Conservation (phyloP, 192 early-diverging fungal species). For the Coemansia sp. region DNA sequence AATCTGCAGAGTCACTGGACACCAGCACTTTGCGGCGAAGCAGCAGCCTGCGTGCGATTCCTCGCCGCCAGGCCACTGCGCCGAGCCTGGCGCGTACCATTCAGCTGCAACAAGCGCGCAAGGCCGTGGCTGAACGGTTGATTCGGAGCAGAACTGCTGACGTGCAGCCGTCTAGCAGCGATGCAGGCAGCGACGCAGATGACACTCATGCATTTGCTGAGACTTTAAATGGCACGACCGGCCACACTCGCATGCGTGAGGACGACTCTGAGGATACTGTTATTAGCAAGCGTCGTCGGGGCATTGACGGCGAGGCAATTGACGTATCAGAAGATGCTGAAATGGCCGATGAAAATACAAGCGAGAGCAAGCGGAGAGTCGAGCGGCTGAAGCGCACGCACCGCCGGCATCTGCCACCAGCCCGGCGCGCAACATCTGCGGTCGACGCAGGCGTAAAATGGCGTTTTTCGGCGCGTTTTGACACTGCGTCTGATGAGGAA, state of each 20-base stretch:
- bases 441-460: constrained; percentile 27
- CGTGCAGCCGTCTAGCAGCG: not conserved
- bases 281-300: constrained; percentile 32
- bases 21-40: constrained; percentile 34
- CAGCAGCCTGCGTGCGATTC: constrained; percentile 19
- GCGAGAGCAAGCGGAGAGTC: not conserved
- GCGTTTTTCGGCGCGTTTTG: constrained; percentile 48
- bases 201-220: not conserved
- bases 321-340: constrained; percentile 18
- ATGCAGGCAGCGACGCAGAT: constrained; percentile 7
- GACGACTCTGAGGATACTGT: constrained; percentile 16
- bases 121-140: constrained; percentile 46
- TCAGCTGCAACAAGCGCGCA: constrained; percentile 54
- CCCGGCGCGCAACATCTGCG: constrained; percentile 16
- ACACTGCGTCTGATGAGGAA: constrained; percentile 21
- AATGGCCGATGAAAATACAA: constrained; percentile 3
- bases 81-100: constrained; percentile 53
- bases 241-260: constrained; percentile 30
- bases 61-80: constrained; percentile 28
- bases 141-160: constrained; percentile 12
- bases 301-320: constrained; percentile 20
- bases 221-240: not conserved
- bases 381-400: not conserved
- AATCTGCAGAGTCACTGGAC: constrained; percentile 11
- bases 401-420: constrained; percentile 5